Evolutionary conservation across 768 basidiomycete genomes (phyloP).

Genomic region (Pleurotus sapidus): DNA sequence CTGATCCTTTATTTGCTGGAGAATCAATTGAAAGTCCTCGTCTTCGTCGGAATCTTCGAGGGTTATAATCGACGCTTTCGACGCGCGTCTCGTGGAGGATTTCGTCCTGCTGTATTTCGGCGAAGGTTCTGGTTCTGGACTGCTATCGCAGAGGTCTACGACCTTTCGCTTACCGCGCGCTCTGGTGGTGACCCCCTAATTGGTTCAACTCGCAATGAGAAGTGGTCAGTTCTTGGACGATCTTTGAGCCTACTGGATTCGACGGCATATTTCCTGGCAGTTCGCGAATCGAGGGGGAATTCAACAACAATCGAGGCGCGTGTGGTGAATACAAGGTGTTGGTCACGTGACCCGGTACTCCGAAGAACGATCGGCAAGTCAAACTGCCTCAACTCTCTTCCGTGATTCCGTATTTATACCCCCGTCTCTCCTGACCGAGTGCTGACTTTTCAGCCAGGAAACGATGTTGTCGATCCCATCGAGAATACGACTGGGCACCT

Average conservation of each 20-base stretch:
- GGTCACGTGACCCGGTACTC: no score
- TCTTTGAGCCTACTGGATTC: no score
- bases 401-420: neutral
- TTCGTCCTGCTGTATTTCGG: slow-evolving; percentile 6
- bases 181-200: neutral
- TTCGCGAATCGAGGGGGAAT: no score
- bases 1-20: slow-evolving; percentile 38
- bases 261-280: no score
- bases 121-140: neutral
- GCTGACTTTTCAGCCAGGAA: neutral
- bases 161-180: neutral
- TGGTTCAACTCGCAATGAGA: neutral
- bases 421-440: neutral
- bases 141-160: neutral
- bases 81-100: slow-evolving; percentile 15
- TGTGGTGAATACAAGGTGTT: no score
- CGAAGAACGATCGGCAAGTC: neutral
- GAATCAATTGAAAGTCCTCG: slow-evolving; percentile 35
- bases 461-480: slow-evolving; percentile 6
- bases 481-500: neutral
- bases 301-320: no score
- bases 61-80: slow-evolving; percentile 12
- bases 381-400: neutral
- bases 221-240: no score
- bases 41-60: slow-evolving; percentile 33